Evolutionary conservation across 257 asterid genomes (phyloP).

Genomic region (Verbena officinalis): DNA sequence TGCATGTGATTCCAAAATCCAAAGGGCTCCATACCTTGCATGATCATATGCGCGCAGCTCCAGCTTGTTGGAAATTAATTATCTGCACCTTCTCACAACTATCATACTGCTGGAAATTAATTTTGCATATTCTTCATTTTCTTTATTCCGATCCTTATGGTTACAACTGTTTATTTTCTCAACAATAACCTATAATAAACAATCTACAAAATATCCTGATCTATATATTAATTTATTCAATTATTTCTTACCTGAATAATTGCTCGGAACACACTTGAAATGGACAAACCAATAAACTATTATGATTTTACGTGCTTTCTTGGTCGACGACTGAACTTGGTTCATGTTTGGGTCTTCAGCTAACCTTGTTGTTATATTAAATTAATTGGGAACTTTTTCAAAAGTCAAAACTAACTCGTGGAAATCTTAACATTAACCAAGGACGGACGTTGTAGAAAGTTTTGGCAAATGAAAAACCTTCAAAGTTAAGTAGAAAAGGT

Average conservation of each 20-base stretch:
- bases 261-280: too few relatives aligned
- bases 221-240: too few relatives aligned
- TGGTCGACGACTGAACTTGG: not conserved
- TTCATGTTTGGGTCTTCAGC: not conserved
- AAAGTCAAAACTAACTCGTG: not conserved
- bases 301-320: too few relatives aligned
- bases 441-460: too few relatives aligned
- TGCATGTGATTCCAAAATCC: constrained; percentile 46
- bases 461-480: too few relatives aligned
- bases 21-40: constrained; percentile 30
- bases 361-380: too few relatives aligned
- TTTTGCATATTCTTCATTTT: too few relatives aligned
- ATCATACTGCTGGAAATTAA: constrained; percentile 15
- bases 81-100: not conserved
- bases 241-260: too few relatives aligned
- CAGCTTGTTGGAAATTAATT: constrained; percentile 5
- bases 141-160: not conserved
- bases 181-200: not conserved
- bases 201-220: too few relatives aligned
- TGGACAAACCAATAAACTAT: too few relatives aligned
- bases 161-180: not conserved
- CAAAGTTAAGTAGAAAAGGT: not conserved
- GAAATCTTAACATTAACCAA: too few relatives aligned
- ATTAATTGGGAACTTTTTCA: too few relatives aligned
- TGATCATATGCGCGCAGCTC: constrained; percentile 4